Evolutionary conservation across 352 stramenopile genomes (phyloP), one percentile per base, ranked within the genome.

Genomic region (Aphanomyces stellatus): DNA sequence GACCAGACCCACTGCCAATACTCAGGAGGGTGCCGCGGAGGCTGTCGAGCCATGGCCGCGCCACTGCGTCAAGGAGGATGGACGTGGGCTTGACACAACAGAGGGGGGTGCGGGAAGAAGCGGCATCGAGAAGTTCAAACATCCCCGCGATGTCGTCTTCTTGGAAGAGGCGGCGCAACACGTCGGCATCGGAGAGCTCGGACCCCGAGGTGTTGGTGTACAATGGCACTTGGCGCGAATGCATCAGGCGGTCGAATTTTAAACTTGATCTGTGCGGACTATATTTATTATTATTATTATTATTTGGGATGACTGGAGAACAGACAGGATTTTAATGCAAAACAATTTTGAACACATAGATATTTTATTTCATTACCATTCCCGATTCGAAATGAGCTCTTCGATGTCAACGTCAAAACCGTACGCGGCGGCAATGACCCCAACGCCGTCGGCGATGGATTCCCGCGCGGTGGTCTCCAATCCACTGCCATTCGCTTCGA

Each of bases 311-410:
- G n/a, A n/a, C n/a, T n/a, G n/a, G n/a, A n/a, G n/a, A n/a, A n/a
- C n/a, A n/a, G n/a, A n/a, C n/a, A n/a, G n/a, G n/a, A n/a, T n/a
- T n/a, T n/a, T n/a, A n/a, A n/a, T n/a, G n/a, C n/a, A n/a, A n/a
- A n/a, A n/a, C n/a, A n/a, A n/a, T n/a, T n/a, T n/a, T n/a, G n/a
- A n/a, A n/a, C n/a, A n/a, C n/a, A n/a, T n/a, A n/a, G n/a, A n/a
- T n/a, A n/a, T n/a, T n/a, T n/a, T n/a, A 53, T 1, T 19, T 33
- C 13, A 28, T 19, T 65, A 67, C 60, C 60, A 67, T 24, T 67
- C 60, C 7, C 60, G 60, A 37, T 67, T 67, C 40, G 60, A 48
- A 67, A 67, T 67, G 33, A 67, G 60, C 13, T 40, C 27, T 37
- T 67, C 60, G 10, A 67, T 34, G 22, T 67, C 60, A 19, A 57